Evolutionary conservation across 108 stramenopile genomes (phyloP).

Genomic region (Pseudonitzschia multistriata): DNA sequence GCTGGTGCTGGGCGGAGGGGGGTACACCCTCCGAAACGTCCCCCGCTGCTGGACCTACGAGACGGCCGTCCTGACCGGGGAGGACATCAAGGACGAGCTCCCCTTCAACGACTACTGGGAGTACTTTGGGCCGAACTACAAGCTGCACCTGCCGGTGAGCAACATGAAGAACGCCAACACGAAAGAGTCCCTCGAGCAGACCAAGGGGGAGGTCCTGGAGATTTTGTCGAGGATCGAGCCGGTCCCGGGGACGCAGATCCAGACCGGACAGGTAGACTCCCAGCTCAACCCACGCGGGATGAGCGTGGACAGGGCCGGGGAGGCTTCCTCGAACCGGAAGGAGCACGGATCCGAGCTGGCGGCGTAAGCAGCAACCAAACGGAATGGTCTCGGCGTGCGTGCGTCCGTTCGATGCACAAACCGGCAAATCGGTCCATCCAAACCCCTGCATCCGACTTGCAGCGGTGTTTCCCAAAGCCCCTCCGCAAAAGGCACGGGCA

Average conservation of each 20-base stretch:
- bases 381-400: too few relatives aligned
- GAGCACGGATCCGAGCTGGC: conserved; percentile 62
- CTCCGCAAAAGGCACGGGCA: too few relatives aligned
- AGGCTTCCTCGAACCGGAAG: conserved; percentile 48
- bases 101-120: conserved; percentile 98
- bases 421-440: too few relatives aligned
- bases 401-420: too few relatives aligned
- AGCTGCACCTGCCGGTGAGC: conserved; percentile 84
- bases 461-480: too few relatives aligned
- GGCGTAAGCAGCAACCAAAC: too few relatives aligned
- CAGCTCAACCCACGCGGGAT: conserved; percentile 61
- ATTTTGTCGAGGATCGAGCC: conserved; percentile 78
- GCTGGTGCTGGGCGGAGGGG: conserved; percentile 95
- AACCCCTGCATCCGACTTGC: too few relatives aligned
- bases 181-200: conserved; percentile 78
- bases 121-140: conserved; percentile 95
- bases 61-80: conserved; percentile 77
- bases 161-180: conserved; percentile 82
- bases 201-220: conserved; percentile 75
- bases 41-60: conserved; percentile 94
- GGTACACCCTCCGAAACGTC: conserved; percentile 97
- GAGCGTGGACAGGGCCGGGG: conserved; percentile 56
- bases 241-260: conserved; percentile 78
- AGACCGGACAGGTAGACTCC: conserved; percentile 78
- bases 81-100: conserved; percentile 78